These are phyloP conservation scores for Talaromyces sp. DNA, from an alignment of 2,329 filamentous ascomycete genomes.

Conservation along the genomic window DNA sequence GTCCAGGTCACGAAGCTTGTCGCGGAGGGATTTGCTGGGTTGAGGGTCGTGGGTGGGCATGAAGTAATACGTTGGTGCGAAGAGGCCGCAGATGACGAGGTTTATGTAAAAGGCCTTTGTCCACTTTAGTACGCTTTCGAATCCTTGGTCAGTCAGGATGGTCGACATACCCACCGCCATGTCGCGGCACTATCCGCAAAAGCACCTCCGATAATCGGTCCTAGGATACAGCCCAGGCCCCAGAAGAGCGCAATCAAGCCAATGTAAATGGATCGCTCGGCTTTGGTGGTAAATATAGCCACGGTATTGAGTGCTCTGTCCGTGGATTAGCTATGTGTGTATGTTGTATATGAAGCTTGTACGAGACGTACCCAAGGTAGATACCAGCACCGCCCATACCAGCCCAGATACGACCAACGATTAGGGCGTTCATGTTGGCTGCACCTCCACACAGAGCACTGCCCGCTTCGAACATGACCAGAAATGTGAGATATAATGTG, in stretches of 20 bases:
- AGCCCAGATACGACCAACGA: slow-evolving; percentile 38
- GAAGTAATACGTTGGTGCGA: slow-evolving; percentile 42
- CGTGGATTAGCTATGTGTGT: background rate
- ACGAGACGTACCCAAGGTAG: slow-evolving; percentile 22
- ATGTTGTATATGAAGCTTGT: too few relatives aligned
- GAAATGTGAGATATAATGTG: slow-evolving; percentile 12
- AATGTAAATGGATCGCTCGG: slow-evolving; percentile 32
- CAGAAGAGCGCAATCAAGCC: slow-evolving; percentile 33
- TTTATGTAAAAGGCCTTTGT: slow-evolving; percentile 49
- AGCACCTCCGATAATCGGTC: slow-evolving; percentile 39
- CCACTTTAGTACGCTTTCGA: background rate
- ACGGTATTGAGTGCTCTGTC: background rate
- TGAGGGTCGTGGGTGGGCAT: slow-evolving; percentile 31
- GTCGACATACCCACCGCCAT: slow-evolving; percentile 26
- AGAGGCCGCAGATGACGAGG: slow-evolving; percentile 44
- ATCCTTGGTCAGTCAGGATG: background rate
- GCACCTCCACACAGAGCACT: slow-evolving; percentile 45
- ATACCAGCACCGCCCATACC: slow-evolving; percentile 35
- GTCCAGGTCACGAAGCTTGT: slow-evolving; percentile 19
- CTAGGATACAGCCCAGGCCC: slow-evolving; percentile 36
- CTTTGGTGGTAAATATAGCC: slow-evolving; percentile 20
- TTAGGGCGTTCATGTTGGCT: slow-evolving; percentile 46
- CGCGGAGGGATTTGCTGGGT: slow-evolving; percentile 21
- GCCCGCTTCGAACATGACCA: slow-evolving; percentile 32
- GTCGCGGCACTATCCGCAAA: slow-evolving; percentile 29